A percentile compares a stretch with the other conserved stretches of the same genome.
These are phyloP conservation scores for Beta lomatogona DNA, from an alignment of 179 eudicot species.

Conservation along the genomic window DNA sequence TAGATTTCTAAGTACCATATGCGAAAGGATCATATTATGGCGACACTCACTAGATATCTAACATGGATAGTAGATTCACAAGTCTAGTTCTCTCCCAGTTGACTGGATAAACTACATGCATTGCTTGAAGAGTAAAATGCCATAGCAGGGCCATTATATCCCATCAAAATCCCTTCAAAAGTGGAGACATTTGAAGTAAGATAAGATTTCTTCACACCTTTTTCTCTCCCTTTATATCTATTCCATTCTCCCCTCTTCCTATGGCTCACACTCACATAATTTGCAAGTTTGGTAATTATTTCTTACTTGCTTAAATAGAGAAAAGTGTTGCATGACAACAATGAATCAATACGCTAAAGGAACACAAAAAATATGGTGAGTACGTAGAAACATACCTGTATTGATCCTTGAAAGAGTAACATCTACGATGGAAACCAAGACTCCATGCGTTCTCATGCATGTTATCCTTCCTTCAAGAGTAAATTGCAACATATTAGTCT, in stretches of 20 bases:
- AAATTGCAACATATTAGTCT: slow-evolving; percentile 48
- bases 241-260: not conserved
- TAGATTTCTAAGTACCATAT: slow-evolving; percentile 54
- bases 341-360: slow-evolving; percentile 7
- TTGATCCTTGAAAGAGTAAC: slow-evolving; percentile 94
- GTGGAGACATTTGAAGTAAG: not conserved
- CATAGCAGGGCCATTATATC: not conserved
- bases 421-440: slow-evolving; percentile 77
- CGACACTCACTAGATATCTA: not conserved
- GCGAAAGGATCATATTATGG: slow-evolving; percentile 98
- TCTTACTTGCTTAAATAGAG: slow-evolving; percentile 82
- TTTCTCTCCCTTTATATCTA: not conserved
- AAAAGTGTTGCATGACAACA: slow-evolving; percentile 70
- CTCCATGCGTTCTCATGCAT: slow-evolving; percentile 60
- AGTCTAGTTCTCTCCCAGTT: not conserved
- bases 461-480: slow-evolving; percentile 67
- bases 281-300: too few species aligned
- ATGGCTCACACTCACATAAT: not conserved
- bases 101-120: not conserved
- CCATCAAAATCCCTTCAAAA: not conserved
- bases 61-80: not conserved
- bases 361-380: slow-evolving; percentile 6
- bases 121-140: not conserved
- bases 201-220: not conserved
- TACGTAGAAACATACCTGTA: slow-evolving; percentile 50